phyloP scores from a whole-genome alignment of 192 early-diverging fungal genomes.

The Backusella circina region DNA sequence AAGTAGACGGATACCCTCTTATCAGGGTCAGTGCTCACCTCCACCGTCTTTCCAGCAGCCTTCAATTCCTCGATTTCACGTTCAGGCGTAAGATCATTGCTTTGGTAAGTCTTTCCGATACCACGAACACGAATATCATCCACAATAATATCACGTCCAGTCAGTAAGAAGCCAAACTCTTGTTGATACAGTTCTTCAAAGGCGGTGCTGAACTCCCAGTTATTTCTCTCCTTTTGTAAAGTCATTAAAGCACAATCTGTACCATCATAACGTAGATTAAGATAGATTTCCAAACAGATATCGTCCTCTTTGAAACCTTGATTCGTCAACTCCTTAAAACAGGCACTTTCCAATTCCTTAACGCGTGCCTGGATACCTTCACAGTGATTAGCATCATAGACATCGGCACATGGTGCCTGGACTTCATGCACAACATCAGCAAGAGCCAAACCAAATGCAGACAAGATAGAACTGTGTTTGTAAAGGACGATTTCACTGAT shows the following conservation, averaged over 20 bases:
- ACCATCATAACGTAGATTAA: conserved; percentile 91
- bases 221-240: conserved; percentile 51
- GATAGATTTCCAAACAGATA: conserved; percentile 64
- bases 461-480: conserved; percentile 86
- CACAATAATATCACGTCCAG: conserved; percentile 76
- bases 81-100: conserved; percentile 32
- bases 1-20: conserved; percentile 69
- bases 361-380: conserved; percentile 50
- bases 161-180: conserved; percentile 96
- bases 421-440: conserved; percentile 93
- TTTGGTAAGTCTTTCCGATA: conserved; percentile 55
- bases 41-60: conserved; percentile 12
- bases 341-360: conserved; percentile 38
- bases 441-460: conserved; percentile 84
- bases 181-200: conserved; percentile 79
- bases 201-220: conserved; percentile 60
- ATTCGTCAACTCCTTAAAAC: conserved; percentile 45
- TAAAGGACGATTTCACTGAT: conserved; percentile 87
- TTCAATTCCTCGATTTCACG: conserved; percentile 33
- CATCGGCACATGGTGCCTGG: conserved; percentile 75
- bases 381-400: conserved; percentile 26
- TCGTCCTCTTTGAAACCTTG: conserved; percentile 67
- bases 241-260: conserved; percentile 94
- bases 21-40: conserved; percentile 34
- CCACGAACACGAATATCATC: conserved; percentile 93